phyloP scores from a whole-genome alignment of 1,139 yeast species.

The Meyerozyma guilliermondii region DNA sequence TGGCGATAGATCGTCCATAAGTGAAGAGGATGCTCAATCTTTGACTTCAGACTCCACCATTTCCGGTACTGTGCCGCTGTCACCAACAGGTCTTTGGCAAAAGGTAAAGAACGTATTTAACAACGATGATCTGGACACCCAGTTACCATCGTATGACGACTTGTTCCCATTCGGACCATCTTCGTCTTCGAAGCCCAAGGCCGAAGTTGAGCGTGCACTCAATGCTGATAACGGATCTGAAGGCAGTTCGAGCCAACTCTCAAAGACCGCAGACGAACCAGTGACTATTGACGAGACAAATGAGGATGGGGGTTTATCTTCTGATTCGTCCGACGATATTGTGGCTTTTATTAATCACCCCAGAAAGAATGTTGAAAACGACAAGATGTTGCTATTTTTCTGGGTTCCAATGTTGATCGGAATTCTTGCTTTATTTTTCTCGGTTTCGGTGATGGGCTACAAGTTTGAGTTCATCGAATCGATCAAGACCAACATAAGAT shows the following conservation, averaged over 20 bases:
- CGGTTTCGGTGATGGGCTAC: constrained; percentile 49
- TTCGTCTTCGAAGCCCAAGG: constrained; percentile 28
- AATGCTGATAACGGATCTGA: constrained; percentile 12
- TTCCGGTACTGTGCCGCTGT: constrained; percentile 2
- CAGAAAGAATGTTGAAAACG: constrained; percentile 68
- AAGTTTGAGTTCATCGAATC: constrained; percentile 34
- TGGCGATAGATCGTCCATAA: constrained; percentile 9
- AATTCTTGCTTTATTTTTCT: constrained; percentile 47
- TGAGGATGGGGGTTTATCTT: constrained; percentile 29
- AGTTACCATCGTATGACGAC: constrained; percentile 76
- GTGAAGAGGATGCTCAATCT: constrained; percentile 9
- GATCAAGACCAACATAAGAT: constrained; percentile 46
- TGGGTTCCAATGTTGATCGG: constrained; percentile 72
- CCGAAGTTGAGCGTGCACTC: constrained; percentile 30
- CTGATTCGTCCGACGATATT: constrained; percentile 50
- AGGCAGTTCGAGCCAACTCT: constrained; percentile 2
- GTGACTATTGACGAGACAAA: constrained; percentile 10
- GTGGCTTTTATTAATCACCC: constrained; percentile 54
- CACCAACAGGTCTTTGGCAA: constrained; percentile 47
- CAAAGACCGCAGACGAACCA: constrained; percentile 7
- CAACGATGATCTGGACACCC: constrained; percentile 34
- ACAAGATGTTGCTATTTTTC: constrained; percentile 80
- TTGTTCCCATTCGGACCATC: constrained; percentile 64
- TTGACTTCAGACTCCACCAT: constrained; percentile 11
- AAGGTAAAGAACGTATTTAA: constrained; percentile 58